phyloP scores from a whole-genome alignment of 2,329 filamentous ascomycete genomes.

The Coniochaeta hoffmannii region DNA sequence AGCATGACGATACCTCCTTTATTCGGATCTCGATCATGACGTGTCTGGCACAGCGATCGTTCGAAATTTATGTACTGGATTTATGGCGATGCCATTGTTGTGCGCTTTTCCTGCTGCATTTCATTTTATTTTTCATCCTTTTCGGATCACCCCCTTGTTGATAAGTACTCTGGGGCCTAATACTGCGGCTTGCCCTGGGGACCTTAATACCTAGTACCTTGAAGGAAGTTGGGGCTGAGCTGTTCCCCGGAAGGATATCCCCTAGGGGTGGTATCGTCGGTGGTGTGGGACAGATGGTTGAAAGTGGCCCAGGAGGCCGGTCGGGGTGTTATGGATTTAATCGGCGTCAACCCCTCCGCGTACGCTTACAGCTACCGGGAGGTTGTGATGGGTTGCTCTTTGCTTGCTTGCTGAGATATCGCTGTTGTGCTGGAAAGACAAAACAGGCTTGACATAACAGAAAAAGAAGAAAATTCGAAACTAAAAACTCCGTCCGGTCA shows the following conservation, averaged over 20 bases:
- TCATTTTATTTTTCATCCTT: conserved; percentile 15
- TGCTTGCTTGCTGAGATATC: background rate
- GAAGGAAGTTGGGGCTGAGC: conserved; percentile 1
- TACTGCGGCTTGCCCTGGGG: conserved; percentile 6
- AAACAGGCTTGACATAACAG: background rate
- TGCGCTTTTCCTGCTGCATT: conserved; percentile 23
- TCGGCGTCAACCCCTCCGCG: conserved; percentile 1
- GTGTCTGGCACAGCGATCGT: conserved; percentile 55
- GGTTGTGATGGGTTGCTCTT: background rate
- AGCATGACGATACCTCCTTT: conserved; percentile 49
- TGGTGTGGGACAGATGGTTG: background rate
- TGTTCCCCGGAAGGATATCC: background rate
- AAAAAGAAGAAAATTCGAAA: background rate
- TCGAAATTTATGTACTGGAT: conserved; percentile 12
- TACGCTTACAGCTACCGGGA: background rate
- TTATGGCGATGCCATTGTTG: conserved; percentile 6
- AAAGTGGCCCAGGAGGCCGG: background rate
- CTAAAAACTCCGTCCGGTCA: background rate
- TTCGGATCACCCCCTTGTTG: background rate
- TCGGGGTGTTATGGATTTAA: conserved; percentile 4
- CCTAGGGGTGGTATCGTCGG: background rate
- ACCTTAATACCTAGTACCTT: conserved; percentile 17
- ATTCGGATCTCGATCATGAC: conserved; percentile 46
- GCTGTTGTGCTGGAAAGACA: background rate
- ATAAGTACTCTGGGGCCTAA: conserved; percentile 9